phyloP scores from a whole-genome alignment of 169 alveolate species.

The Plasmodium coatneyi region DNA sequence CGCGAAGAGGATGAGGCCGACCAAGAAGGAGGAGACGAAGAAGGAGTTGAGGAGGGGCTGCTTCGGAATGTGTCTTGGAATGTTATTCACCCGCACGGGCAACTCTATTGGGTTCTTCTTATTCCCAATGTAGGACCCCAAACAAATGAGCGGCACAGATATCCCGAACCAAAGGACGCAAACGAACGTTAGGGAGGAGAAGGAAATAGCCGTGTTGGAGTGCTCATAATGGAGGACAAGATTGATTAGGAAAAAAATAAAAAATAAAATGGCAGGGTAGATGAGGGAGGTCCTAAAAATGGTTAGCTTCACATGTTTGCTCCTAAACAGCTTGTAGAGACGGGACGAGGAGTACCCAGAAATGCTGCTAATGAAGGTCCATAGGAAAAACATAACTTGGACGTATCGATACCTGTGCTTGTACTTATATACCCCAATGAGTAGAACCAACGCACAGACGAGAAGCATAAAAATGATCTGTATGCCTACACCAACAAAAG shows the following conservation, averaged over 20 bases:
- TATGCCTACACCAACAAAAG: constrained; percentile 90
- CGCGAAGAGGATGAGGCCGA: constrained; percentile 88
- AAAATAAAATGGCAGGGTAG: constrained; percentile 24
- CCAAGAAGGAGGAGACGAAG: constrained; percentile 79
- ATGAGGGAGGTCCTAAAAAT: constrained; percentile 18
- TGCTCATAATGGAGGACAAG: constrained; percentile 57
- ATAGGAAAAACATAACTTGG: constrained; percentile 89
- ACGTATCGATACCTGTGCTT: constrained; percentile 69
- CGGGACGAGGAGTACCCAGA: constrained; percentile 90
- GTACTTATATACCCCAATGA: constrained; percentile 77
- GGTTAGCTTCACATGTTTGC: constrained; percentile 27
- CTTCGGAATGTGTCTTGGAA: constrained; percentile 89
- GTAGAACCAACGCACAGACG: constrained; percentile 84
- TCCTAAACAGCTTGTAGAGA: constrained; percentile 83
- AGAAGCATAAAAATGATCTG: constrained; percentile 82
- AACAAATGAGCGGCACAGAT: constrained; percentile 86
- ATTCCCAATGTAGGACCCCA: constrained; percentile 85
- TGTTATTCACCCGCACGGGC: constrained; percentile 90
- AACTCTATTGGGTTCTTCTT: constrained; percentile 80
- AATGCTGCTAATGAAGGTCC: constrained; percentile 88
- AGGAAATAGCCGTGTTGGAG: constrained; percentile 50
- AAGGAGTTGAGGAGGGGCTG: constrained; percentile 87
- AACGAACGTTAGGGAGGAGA: constrained; percentile 35
- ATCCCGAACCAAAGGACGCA: constrained; percentile 85
- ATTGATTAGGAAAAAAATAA: constrained; percentile 23